A percentile compares a stretch with the other conserved stretches of the same genome.
Evolutionary conservation across 2,329 filamentous ascomycete genomes (phyloP).

Genomic region (Ceratocystis harringtonii): DNA sequence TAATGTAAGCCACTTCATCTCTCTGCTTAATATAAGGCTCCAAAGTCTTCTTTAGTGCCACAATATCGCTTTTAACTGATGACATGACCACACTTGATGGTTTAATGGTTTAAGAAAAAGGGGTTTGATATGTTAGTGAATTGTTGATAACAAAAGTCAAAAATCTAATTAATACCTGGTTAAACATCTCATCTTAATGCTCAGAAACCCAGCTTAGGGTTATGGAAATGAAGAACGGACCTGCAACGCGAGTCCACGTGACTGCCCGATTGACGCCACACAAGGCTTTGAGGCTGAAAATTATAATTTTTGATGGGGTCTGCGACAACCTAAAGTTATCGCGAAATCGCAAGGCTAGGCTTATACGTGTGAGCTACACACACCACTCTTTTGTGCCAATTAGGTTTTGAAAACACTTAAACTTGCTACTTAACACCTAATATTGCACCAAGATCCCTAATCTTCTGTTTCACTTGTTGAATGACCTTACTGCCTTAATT

Average conservation of each 20-base stretch:
- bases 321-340: slow-evolving; percentile 10
- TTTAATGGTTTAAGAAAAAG: too few species aligned
- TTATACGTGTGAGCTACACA: slow-evolving; percentile 6
- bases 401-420: slow-evolving; percentile 7
- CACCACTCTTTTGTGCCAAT: slow-evolving; percentile 10
- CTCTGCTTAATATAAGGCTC: slow-evolving; percentile 40
- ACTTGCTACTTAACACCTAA: background rate
- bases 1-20: slow-evolving; percentile 42
- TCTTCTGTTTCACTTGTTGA: slow-evolving; percentile 7
- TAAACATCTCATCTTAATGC: too few species aligned
- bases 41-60: slow-evolving; percentile 23
- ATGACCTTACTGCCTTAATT: slow-evolving; percentile 10
- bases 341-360: slow-evolving; percentile 13
- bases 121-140: too few species aligned
- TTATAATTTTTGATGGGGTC: slow-evolving; percentile 14
- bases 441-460: background rate
- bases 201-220: background rate
- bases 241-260: slow-evolving; percentile 13
- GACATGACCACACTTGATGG: slow-evolving; percentile 1
- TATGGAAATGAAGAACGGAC: background rate
- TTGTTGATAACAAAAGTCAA: too few species aligned
- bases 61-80: background rate
- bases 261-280: slow-evolving; percentile 9
- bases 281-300: slow-evolving; percentile 17
- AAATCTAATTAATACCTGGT: too few species aligned